Percentiles rank a stretch among this genome's conserved stretches.
These are phyloP conservation scores for Chaetomiaceae sp. DNA, from an alignment of 2,329 filamentous ascomycete genomes.

Conservation along the genomic window DNA sequence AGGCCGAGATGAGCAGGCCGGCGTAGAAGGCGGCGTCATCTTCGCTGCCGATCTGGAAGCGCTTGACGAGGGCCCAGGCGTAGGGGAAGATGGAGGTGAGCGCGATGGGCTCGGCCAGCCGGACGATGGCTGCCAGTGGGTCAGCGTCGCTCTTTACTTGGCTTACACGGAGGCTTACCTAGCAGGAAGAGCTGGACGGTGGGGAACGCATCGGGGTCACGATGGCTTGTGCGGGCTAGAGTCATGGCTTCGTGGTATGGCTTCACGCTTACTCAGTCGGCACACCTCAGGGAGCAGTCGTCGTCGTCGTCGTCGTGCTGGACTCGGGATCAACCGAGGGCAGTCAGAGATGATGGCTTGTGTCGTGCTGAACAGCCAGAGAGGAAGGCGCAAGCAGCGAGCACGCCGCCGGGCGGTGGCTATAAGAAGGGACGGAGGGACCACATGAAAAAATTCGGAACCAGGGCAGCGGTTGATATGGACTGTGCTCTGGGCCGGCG, in stretches of 20 bases:
- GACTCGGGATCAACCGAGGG: too few species aligned
- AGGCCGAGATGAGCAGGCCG: slow-evolving; percentile 80
- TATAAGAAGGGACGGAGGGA: not conserved
- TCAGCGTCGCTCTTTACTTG: too few species aligned
- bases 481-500: not conserved
- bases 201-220: slow-evolving; percentile 71
- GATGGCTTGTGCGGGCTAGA: slow-evolving; percentile 46
- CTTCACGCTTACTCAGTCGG: slow-evolving; percentile 12
- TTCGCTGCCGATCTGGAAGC: slow-evolving; percentile 66
- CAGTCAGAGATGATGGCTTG: too few species aligned
- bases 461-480: slow-evolving; percentile 11
- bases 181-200: slow-evolving; percentile 77
- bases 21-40: slow-evolving; percentile 82
- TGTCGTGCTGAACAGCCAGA: not conserved
- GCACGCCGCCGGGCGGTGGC: not conserved
- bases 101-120: slow-evolving; percentile 86
- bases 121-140: slow-evolving; percentile 86
- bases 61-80: slow-evolving; percentile 76
- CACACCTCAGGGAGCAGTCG: slow-evolving; percentile 7
- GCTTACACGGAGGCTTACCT: slow-evolving; percentile 64
- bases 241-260: slow-evolving; percentile 41
- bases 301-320: too few species aligned
- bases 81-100: slow-evolving; percentile 93
- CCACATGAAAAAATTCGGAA: slow-evolving; percentile 7
- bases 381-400: too few species aligned